These are phyloP conservation scores for Hamamelis virginiana DNA, from an alignment of 164 flowering plant genomes.

Conservation along the genomic window DNA sequence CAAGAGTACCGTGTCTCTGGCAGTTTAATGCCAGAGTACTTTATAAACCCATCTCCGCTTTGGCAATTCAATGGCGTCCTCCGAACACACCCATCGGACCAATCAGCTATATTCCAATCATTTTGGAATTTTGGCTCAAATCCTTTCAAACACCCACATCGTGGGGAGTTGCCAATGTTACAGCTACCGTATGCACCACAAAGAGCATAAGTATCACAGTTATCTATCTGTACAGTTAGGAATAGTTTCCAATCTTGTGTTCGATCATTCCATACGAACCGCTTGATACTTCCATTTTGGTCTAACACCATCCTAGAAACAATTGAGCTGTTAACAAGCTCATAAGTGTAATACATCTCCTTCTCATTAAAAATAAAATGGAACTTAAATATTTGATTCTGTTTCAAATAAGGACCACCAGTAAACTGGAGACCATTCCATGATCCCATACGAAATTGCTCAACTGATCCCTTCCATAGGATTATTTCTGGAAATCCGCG, in stretches of 20 bases:
- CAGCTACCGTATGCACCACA: constrained; percentile 10
- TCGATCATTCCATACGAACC: neutral
- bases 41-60: constrained; percentile 15
- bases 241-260: neutral
- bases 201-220: constrained; percentile 1
- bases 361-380: too few species aligned
- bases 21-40: constrained; percentile 11
- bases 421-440: neutral
- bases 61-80: constrained; percentile 8
- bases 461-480: neutral
- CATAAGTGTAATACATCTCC: neutral
- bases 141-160: constrained; percentile 16
- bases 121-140: constrained; percentile 12
- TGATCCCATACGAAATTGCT: neutral
- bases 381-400: too few species aligned
- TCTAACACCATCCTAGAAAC: neutral
- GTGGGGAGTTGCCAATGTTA: neutral
- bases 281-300: neutral
- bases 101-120: neutral
- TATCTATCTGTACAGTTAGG: neutral
- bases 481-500: neutral
- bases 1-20: constrained; percentile 20
- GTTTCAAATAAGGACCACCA: neutral
- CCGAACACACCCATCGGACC: constrained; percentile 25
- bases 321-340: neutral